Percentiles rank a stretch among this genome's conserved stretches.
These are phyloP conservation scores for Haematococcus lacustris DNA, from an alignment of 139 green algal genomes.

Conservation along the genomic window DNA sequence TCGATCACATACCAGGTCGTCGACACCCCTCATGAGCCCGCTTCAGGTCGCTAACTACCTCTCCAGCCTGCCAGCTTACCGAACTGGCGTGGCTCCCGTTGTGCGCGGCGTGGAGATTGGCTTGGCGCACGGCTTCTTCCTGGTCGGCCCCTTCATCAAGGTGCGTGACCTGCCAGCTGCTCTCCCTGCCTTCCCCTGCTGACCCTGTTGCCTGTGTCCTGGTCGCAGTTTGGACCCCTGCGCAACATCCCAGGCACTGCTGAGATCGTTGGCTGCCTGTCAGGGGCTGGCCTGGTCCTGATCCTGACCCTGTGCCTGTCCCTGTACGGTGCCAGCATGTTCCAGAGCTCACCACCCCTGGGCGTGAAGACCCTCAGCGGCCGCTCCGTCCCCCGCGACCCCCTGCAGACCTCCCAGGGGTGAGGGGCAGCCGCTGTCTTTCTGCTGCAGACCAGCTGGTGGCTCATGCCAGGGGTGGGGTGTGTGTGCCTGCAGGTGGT, in stretches of 20 bases:
- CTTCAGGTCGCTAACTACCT: conserved; percentile 90
- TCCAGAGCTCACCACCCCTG: conserved; percentile 69
- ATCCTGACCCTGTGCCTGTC: conserved; percentile 87
- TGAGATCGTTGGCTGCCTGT: conserved; percentile 78
- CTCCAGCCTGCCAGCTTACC: conserved; percentile 94
- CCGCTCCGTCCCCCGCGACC: conserved; percentile 63
- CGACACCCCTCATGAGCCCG: too few relatives aligned
- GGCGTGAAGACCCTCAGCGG: conserved; percentile 93
- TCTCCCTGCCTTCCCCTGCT: too few relatives aligned
- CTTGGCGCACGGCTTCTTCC: conserved; percentile 91
- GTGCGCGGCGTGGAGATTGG: conserved; percentile 96
- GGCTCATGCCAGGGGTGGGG: too few relatives aligned
- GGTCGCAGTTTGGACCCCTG: conserved; percentile 76
- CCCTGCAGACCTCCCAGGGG: conserved; percentile 69
- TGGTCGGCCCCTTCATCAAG: conserved; percentile 97
- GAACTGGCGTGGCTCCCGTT: conserved; percentile 84
- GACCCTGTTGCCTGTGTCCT: too few relatives aligned
- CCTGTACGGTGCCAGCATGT: conserved; percentile 85
- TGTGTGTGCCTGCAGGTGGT: conserved; percentile 85
- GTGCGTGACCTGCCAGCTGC: too few relatives aligned
- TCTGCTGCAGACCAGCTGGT: too few relatives aligned
- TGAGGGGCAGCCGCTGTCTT: too few relatives aligned
- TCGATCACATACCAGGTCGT: too few relatives aligned
- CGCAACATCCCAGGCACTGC: conserved; percentile 71
- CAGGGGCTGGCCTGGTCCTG: conserved; percentile 81